Conservation (phyloP, 2,329 filamentous ascomycete species). For the Alternaria gansuensis region DNA sequence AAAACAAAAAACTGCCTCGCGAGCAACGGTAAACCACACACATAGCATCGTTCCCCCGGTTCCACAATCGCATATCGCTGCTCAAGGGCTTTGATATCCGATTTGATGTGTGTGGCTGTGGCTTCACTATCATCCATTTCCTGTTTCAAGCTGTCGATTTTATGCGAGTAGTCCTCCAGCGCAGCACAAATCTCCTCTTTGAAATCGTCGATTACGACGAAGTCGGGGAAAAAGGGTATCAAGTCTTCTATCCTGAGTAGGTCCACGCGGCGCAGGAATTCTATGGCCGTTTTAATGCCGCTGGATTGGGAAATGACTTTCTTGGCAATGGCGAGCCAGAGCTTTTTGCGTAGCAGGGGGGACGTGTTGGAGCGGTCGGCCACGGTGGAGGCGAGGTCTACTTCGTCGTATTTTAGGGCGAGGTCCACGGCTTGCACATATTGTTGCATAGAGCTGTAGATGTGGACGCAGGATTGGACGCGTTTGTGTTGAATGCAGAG, state of each 20-base stretch:
- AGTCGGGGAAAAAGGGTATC: conserved; percentile 98
- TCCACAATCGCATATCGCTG: conserved; percentile 95
- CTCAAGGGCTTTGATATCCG: conserved; percentile 85
- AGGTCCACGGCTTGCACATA: conserved; percentile 93
- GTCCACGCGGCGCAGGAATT: conserved; percentile 90
- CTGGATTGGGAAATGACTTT: conserved; percentile 88
- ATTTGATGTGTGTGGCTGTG: conserved; percentile 89
- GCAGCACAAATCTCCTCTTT: conserved; percentile 97
- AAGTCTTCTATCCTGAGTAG: conserved; percentile 93
- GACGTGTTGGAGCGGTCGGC: conserved; percentile 85
- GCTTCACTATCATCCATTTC: conserved; percentile 96
- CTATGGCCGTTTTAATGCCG: conserved; percentile 86
- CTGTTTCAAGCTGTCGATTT: conserved; percentile 85
- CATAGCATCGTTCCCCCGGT: conserved; percentile 92
- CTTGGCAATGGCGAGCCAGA: conserved; percentile 94
- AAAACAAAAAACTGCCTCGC: conserved; percentile 98
- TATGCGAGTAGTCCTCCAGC: conserved; percentile 89
- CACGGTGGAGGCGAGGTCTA: conserved; percentile 88
- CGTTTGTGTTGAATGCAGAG: conserved; percentile 94
- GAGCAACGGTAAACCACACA: conserved; percentile 84
- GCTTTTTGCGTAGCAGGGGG: conserved; percentile 82
- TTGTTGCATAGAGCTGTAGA: conserved; percentile 96
- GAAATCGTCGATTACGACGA: conserved; percentile 98
- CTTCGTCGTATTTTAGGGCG: conserved; percentile 85
- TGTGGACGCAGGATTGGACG: conserved; percentile 93